Percentiles rank a stretch among this genome's conserved stretches.
phyloP scores from a whole-genome alignment of 306 rosid genomes.

The Malus sylvestris region DNA sequence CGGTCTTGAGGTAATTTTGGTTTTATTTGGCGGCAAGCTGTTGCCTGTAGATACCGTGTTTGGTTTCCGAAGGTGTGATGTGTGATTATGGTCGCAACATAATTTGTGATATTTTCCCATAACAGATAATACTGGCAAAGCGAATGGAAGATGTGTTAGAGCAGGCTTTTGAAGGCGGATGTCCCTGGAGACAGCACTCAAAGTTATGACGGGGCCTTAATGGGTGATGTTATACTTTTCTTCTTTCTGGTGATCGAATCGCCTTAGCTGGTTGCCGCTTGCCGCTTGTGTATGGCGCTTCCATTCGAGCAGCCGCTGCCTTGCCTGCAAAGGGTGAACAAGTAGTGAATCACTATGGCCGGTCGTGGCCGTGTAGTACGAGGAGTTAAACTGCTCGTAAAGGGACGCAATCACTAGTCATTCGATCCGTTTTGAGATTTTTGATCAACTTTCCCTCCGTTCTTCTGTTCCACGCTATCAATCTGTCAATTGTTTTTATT shows the following conservation, averaged over 20 bases:
- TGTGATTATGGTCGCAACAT: background rate
- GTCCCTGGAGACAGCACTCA: slow-evolving; percentile 72
- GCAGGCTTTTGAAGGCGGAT: slow-evolving; percentile 76
- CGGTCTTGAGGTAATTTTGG: slow-evolving; percentile 60
- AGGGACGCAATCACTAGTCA: background rate
- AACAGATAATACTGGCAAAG: slow-evolving; percentile 63
- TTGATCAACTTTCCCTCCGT: background rate
- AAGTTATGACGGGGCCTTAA: slow-evolving; percentile 44
- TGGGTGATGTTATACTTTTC: background rate
- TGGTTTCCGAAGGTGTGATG: background rate
- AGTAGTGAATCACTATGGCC: background rate
- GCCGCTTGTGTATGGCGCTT: background rate
- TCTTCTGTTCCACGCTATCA: background rate
- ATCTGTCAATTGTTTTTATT: background rate
- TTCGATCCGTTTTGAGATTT: background rate
- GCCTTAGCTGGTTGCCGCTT: background rate
- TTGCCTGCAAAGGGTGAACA: background rate
- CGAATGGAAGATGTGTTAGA: slow-evolving; percentile 78
- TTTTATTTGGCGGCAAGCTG: background rate
- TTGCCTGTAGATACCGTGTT: background rate
- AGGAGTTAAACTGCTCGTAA: background rate
- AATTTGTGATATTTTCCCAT: background rate
- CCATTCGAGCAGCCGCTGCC: background rate
- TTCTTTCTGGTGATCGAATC: background rate
- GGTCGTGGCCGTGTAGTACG: background rate